Evolutionary conservation across 2,329 filamentous ascomycete genomes (phyloP).

Genomic region (Colletotrichum sidae): DNA sequence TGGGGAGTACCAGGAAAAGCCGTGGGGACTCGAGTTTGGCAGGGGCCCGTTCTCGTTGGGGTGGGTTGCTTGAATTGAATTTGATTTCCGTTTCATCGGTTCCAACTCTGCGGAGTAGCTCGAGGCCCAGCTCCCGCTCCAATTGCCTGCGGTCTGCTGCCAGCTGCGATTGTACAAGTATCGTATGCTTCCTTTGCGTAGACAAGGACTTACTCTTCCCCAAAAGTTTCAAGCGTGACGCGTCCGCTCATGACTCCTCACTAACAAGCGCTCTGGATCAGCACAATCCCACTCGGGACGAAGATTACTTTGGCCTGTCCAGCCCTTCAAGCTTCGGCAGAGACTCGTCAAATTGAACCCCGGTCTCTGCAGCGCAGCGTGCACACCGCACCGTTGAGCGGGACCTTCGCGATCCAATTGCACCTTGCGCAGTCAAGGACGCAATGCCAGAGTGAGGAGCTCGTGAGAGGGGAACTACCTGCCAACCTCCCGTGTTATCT

Average conservation of each 20-base stretch:
- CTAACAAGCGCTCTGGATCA: too few species aligned
- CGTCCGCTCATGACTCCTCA: not conserved
- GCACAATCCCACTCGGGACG: not conserved
- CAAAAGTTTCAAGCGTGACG: not conserved
- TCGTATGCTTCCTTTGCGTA: not conserved
- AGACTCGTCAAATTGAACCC: not conserved
- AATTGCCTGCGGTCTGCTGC: not conserved
- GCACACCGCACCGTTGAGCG: conserved; percentile 31
- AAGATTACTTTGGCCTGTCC: not conserved
- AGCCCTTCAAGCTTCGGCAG: conserved; percentile 7
- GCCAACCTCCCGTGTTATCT: not conserved
- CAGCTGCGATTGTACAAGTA: conserved; percentile 3
- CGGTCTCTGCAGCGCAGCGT: conserved; percentile 12
- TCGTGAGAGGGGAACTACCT: not conserved
- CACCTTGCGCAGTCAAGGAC: conserved; percentile 22
- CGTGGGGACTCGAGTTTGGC: conserved; percentile 13
- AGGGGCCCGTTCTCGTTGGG: conserved; percentile 23
- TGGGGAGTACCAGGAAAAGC: conserved; percentile 11
- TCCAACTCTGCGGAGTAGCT: not conserved
- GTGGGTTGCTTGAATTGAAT: not conserved
- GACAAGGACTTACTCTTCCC: too few species aligned
- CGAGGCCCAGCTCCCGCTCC: too few species aligned
- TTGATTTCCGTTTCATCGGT: conserved; percentile 25
- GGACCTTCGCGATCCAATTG: conserved; percentile 23
- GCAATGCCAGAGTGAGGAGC: not conserved